A percentile compares a stretch with the other conserved stretches of the same genome.
phyloP scores from a whole-genome alignment of 164 flowering plant genomes.

The Nymphaea thermarum region DNA sequence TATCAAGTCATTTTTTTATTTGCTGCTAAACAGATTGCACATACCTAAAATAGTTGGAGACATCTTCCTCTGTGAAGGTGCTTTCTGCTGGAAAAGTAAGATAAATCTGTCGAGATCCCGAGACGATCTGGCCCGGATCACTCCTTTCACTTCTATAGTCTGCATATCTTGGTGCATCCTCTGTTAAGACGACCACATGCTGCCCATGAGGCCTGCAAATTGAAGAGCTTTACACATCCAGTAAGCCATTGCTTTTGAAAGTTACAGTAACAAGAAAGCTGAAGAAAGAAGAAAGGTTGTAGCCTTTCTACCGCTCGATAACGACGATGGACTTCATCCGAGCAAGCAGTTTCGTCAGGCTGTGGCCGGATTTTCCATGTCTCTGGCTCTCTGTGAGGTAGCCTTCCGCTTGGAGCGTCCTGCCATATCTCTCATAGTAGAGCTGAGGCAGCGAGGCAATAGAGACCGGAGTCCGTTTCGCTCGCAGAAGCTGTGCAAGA shows the following conservation, averaged over 20 bases:
- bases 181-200: conserved; percentile 68
- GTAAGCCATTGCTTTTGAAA: neutral
- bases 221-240: neutral
- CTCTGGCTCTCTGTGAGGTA: conserved; percentile 92
- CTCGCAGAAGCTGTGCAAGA: conserved; percentile 56
- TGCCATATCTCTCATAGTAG: conserved; percentile 70
- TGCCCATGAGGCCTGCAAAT: conserved; percentile 86
- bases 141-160: conserved; percentile 43
- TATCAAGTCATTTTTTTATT: too few species aligned
- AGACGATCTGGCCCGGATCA: conserved; percentile 56
- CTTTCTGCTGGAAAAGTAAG: conserved; percentile 93
- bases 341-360: conserved; percentile 81
- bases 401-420: conserved; percentile 69
- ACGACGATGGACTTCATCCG: conserved; percentile 33
- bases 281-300: neutral
- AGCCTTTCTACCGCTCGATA: neutral
- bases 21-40: too few species aligned
- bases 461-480: conserved; percentile 56
- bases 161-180: conserved; percentile 56
- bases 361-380: conserved; percentile 83
- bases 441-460: conserved; percentile 80
- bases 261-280: neutral
- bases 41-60: conserved; percentile 71
- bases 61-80: conserved; percentile 82
- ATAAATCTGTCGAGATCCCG: conserved; percentile 83